phyloP scores from a whole-genome alignment of 2,329 filamentous ascomycete genomes.

The Botrytis elliptica region DNA sequence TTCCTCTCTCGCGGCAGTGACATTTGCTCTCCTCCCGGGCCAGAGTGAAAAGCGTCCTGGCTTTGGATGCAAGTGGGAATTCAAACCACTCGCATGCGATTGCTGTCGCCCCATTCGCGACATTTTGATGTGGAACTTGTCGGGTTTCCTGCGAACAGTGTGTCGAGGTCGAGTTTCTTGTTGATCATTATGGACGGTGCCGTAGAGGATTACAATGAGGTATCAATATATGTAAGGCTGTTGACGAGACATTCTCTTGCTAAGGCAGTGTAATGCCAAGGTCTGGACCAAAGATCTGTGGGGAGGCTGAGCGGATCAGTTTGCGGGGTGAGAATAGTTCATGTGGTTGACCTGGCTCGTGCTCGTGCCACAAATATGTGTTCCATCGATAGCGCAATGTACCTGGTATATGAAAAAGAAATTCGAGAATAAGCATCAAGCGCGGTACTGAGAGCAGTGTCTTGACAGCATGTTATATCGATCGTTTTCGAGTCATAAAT shows the following conservation, averaged over 20 bases:
- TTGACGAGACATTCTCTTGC: conserved; percentile 12
- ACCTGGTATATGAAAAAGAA: background rate
- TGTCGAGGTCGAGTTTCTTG: conserved; percentile 1
- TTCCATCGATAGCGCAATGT: background rate
- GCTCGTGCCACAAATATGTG: background rate
- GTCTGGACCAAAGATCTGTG: conserved; percentile 7
- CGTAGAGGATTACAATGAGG: background rate
- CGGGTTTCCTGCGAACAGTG: conserved; percentile 3
- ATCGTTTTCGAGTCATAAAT: background rate
- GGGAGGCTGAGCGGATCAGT: conserved; percentile 7
- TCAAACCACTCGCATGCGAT: conserved; percentile 5
- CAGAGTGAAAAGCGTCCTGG: conserved; percentile 16
- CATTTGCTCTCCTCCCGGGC: conserved; percentile 4
- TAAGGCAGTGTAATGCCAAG: conserved; percentile 17
- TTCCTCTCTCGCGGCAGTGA: conserved; percentile 2
- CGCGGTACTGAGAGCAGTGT: background rate
- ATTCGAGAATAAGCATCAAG: background rate
- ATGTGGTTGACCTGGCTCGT: background rate
- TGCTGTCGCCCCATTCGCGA: conserved; percentile 14
- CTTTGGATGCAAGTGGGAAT: conserved; percentile 2
- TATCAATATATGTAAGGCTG: conserved; percentile 3
- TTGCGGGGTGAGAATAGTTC: conserved; percentile 2
- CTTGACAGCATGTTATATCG: background rate
- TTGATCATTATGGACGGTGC: conserved; percentile 4
- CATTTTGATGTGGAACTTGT: conserved; percentile 4